phyloP scores from a whole-genome alignment of 805 yeast genomes.

The Alloascoidea hylecoeti region DNA sequence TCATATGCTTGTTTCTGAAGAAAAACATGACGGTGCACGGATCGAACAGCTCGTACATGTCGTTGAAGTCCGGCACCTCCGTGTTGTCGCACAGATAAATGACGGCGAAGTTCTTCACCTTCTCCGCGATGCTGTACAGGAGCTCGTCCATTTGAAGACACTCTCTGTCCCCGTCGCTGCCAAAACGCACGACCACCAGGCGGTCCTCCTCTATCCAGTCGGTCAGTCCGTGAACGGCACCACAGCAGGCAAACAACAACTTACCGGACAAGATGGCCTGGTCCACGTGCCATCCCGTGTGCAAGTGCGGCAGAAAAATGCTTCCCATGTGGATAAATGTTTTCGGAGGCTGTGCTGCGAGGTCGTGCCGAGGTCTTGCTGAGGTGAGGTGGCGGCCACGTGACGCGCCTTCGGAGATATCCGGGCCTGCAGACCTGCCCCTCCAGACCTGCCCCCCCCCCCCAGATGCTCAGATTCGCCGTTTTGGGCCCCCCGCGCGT shows the following conservation, averaged over 20 bases:
- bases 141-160: conserved; percentile 89
- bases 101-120: conserved; percentile 76
- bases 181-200: conserved; percentile 80
- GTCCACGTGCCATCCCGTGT: conserved; percentile 93
- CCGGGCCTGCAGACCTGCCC: no score
- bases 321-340: no score
- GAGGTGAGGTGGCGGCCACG: no score
- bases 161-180: conserved; percentile 57
- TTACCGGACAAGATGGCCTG: conserved; percentile 72
- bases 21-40: conserved; percentile 92
- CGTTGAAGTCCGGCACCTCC: conserved; percentile 81
- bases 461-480: not conserved
- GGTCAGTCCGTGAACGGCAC: not conserved
- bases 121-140: conserved; percentile 65
- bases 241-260: not conserved
- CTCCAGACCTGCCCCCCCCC: no score
- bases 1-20: conserved; percentile 86
- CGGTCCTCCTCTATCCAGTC: conserved; percentile 55
- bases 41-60: conserved; percentile 82
- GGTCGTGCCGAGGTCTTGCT: no score
- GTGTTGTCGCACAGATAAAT: conserved; percentile 82
- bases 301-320: conserved; percentile 67
- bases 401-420: no score
- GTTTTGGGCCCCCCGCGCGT: not conserved
- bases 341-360: no score